These are phyloP conservation scores for Otatea glauca DNA, from an alignment of 176 grass and related monocot genomes.

Conservation along the genomic window DNA sequence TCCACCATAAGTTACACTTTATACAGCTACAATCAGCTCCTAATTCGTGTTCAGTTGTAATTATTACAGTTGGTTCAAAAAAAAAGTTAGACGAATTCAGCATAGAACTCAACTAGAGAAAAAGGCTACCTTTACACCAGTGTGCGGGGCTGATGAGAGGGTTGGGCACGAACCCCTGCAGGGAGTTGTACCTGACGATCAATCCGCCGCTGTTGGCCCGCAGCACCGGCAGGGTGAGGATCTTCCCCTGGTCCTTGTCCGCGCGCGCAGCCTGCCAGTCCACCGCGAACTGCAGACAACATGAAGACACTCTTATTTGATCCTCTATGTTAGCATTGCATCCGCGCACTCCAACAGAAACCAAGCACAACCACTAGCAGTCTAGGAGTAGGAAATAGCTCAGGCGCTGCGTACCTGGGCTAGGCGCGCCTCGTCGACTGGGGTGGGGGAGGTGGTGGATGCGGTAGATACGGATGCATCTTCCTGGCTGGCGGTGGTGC, in stretches of 20 bases:
- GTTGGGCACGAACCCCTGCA: constrained; percentile 89
- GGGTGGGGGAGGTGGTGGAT: background rate
- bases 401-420: constrained; percentile 47
- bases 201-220: constrained; percentile 76
- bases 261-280: constrained; percentile 72
- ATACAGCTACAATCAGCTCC: constrained; percentile 8
- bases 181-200: constrained; percentile 71
- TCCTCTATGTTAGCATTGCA: constrained; percentile 41
- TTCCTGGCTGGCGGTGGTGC: constrained; percentile 40
- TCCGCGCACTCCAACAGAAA: background rate
- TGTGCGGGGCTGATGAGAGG: constrained; percentile 79
- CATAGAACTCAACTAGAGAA: background rate
- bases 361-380: background rate
- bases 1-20: background rate
- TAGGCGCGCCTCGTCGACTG: constrained; percentile 53
- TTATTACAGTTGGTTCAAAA: background rate
- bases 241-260: constrained; percentile 57
- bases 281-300: constrained; percentile 50
- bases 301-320: background rate
- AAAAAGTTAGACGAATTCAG: background rate
- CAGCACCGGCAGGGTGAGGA: constrained; percentile 58
- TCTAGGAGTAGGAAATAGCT: background rate
- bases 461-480: background rate
- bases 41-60: background rate
- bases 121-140: constrained; percentile 64